phyloP scores from a whole-genome alignment of 805 yeast species.

The Kluyveromyces nonfermentans region DNA sequence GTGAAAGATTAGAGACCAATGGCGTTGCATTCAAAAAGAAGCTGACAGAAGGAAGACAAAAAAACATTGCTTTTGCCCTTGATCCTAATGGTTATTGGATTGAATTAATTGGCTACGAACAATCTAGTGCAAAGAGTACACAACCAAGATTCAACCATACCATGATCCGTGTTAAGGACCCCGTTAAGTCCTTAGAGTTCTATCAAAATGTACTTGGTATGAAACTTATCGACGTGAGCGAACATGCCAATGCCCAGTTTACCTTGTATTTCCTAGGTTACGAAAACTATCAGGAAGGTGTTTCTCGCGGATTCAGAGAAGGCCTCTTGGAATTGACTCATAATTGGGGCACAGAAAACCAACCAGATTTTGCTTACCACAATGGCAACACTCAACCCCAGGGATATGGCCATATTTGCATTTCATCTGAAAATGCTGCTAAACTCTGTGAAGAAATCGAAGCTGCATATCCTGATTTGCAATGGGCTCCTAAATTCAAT shows the following conservation, averaged over 20 bases:
- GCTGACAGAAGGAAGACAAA: constrained; percentile 83
- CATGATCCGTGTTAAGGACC: constrained; percentile 90
- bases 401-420: constrained; percentile 84
- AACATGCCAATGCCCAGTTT: constrained; percentile 63
- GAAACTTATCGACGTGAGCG: constrained; percentile 51
- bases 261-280: constrained; percentile 81
- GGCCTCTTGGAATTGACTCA: constrained; percentile 84
- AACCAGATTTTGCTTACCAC: constrained; percentile 67
- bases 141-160: constrained; percentile 61
- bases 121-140: constrained; percentile 7
- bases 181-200: constrained; percentile 62
- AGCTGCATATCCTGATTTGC: constrained; percentile 39
- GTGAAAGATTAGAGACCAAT: constrained; percentile 44
- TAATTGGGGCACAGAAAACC: constrained; percentile 91
- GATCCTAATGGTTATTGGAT: constrained; percentile 98
- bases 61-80: constrained; percentile 84
- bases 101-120: constrained; percentile 60
- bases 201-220: constrained; percentile 76
- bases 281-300: constrained; percentile 36
- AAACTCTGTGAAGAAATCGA: constrained; percentile 38
- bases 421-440: constrained; percentile 53
- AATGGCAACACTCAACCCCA: constrained; percentile 69
- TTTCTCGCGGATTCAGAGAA: constrained; percentile 38
- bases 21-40: constrained; percentile 77
- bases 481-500: constrained; percentile 51